Percentiles rank a stretch among this genome's conserved stretches.
Evolutionary conservation across 2,329 filamentous ascomycete genomes (phyloP).

Genomic region (Tolypocladium pustulatum): DNA sequence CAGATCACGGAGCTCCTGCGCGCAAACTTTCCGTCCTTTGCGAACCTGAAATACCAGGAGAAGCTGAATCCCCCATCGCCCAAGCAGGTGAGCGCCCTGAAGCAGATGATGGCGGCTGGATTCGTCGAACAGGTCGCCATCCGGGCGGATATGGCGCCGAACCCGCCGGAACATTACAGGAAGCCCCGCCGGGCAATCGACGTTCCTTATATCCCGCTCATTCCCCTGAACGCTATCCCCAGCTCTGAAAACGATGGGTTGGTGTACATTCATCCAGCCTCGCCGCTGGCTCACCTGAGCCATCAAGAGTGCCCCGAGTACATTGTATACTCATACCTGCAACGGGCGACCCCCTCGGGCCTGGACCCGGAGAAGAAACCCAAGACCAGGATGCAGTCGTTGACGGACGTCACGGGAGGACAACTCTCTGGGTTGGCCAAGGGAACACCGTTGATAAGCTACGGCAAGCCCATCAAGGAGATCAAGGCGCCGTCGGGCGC

Average conservation of each 20-base stretch:
- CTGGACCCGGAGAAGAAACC: slow-evolving; percentile 43
- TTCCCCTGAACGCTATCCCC: slow-evolving; percentile 45
- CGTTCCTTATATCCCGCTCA: slow-evolving; percentile 80
- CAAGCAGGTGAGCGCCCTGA: slow-evolving; percentile 67
- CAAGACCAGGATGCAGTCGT: slow-evolving; percentile 78
- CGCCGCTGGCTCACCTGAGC: slow-evolving; percentile 61
- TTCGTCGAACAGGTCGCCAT: slow-evolving; percentile 94
- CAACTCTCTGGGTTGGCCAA: slow-evolving; percentile 72
- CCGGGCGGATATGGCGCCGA: slow-evolving; percentile 74
- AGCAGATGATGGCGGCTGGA: slow-evolving; percentile 83
- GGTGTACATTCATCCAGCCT: slow-evolving; percentile 83
- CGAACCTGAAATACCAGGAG: slow-evolving; percentile 43
- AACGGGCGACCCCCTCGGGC: slow-evolving; percentile 48
- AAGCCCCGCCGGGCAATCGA: slow-evolving; percentile 82
- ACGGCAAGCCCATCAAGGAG: slow-evolving; percentile 88
- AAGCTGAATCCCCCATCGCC: slow-evolving; percentile 48
- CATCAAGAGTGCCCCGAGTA: slow-evolving; percentile 73
- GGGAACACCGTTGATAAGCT: slow-evolving; percentile 72
- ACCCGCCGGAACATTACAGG: slow-evolving; percentile 53
- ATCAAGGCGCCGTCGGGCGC: slow-evolving; percentile 35
- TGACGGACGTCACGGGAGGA: slow-evolving; percentile 66
- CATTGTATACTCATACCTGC: slow-evolving; percentile 78
- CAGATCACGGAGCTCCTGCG: slow-evolving; percentile 78
- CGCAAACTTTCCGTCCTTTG: slow-evolving; percentile 59
- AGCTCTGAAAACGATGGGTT: slow-evolving; percentile 45